Percentiles rank a stretch among this genome's conserved stretches.
phyloP scores from a whole-genome alignment of 1,284 basidiomycete species.

The Ceratobasidium sp. region DNA sequence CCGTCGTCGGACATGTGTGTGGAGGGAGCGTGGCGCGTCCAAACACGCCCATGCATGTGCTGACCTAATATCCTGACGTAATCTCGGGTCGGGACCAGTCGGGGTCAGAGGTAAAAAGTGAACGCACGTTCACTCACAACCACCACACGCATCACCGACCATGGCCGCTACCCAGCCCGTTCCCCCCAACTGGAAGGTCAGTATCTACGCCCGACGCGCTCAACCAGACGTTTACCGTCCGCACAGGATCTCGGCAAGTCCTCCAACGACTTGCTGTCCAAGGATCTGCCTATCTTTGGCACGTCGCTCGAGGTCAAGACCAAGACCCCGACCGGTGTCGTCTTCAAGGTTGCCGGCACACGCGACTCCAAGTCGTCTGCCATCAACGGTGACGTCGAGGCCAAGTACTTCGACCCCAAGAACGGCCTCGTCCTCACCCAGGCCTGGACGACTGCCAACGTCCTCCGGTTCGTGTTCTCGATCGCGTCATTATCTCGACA shows the following conservation, averaged over 20 bases:
- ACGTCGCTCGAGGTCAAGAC: constrained; percentile 93
- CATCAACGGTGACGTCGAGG: constrained; percentile 89
- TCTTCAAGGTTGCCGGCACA: constrained; percentile 83
- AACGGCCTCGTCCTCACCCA: constrained; percentile 91
- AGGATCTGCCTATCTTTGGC: constrained; percentile 90
- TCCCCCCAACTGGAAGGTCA: constrained; percentile 91
- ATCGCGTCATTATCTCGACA: constrained; percentile 45
- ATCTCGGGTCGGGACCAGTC: constrained; percentile 24
- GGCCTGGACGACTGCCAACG: constrained; percentile 93
- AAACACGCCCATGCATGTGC: constrained; percentile 19
- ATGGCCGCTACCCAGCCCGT: constrained; percentile 72
- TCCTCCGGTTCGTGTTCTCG: constrained; percentile 79
- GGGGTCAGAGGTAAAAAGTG: constrained; percentile 21
- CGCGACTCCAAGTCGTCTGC: constrained; percentile 74
- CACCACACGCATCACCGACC: not conserved
- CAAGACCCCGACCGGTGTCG: constrained; percentile 85
- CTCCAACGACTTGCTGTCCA: constrained; percentile 91
- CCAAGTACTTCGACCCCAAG: constrained; percentile 86
- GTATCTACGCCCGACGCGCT: constrained; percentile 42
- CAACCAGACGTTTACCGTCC: constrained; percentile 11
- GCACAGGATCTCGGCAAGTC: constrained; percentile 95
- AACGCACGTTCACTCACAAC: not conserved
- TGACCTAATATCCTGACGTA: too few relatives aligned
- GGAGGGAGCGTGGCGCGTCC: not conserved
- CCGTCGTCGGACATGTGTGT: constrained; percentile 36